phyloP scores from a whole-genome alignment of 2,329 filamentous ascomycete genomes.

The Exophiala viscosa region DNA sequence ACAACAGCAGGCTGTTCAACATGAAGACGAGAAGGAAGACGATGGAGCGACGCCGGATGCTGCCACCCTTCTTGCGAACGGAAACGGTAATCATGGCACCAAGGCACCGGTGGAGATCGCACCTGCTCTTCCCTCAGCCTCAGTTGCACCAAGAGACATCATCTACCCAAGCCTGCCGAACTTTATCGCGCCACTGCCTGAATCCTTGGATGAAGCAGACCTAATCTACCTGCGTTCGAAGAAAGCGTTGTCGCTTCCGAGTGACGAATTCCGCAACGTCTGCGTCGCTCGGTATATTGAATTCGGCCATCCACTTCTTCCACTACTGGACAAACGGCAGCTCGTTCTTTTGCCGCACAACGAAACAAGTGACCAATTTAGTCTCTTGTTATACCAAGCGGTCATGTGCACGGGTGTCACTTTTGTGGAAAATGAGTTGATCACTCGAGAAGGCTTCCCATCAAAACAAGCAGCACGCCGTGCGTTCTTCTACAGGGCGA shows the following conservation, averaged over 20 bases:
- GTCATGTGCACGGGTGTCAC: conserved; percentile 3
- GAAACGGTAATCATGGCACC: background rate
- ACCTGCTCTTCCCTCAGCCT: background rate
- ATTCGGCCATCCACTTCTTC: conserved; percentile 1
- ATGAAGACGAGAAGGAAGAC: too few species aligned
- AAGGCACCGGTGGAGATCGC: background rate
- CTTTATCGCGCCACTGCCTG: conserved; percentile 55
- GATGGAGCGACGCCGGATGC: background rate
- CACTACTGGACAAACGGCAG: conserved; percentile 4
- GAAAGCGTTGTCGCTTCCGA: conserved; percentile 74
- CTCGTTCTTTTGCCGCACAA: background rate
- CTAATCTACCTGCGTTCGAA: conserved; percentile 66
- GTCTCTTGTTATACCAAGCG: conserved; percentile 3
- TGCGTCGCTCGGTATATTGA: conserved; percentile 1
- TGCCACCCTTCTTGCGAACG: background rate
- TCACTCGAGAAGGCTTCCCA: background rate
- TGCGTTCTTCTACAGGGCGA: conserved; percentile 4
- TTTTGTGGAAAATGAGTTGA: conserved; percentile 1
- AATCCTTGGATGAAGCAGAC: conserved; percentile 73
- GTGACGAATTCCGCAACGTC: conserved; percentile 63
- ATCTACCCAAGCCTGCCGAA: background rate
- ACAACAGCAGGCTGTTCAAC: too few species aligned
- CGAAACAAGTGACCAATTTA: background rate
- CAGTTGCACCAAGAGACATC: background rate
- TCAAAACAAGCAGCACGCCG: conserved; percentile 1